A percentile compares a stretch with the other conserved stretches of the same genome.
Conservation (phyloP, 805 yeast genomes). For the Scheffersomyces spartinae region DNA sequence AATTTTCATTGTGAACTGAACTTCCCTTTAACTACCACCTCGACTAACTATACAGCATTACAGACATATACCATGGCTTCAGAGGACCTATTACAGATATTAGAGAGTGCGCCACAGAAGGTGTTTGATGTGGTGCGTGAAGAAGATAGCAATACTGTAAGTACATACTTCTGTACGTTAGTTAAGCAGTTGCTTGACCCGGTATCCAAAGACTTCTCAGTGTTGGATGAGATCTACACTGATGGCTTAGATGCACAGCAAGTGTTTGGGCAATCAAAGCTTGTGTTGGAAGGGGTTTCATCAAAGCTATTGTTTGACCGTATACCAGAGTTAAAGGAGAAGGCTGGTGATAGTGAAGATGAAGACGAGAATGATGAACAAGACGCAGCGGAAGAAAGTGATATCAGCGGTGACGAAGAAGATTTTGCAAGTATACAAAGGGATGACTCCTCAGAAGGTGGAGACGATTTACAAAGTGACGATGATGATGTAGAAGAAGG, state of each 20-base stretch:
- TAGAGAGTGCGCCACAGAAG: slow-evolving; percentile 13
- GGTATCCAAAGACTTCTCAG: slow-evolving; percentile 40
- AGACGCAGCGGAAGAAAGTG: slow-evolving; percentile 11
- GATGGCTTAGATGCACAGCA: slow-evolving; percentile 87
- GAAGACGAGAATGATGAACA: slow-evolving; percentile 9
- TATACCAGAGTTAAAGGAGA: slow-evolving; percentile 39
- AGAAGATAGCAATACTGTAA: slow-evolving; percentile 4
- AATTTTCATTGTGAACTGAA: too few species aligned
- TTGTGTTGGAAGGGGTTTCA: slow-evolving; percentile 70
- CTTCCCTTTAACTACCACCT: too few species aligned
- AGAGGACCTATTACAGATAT: slow-evolving; percentile 10
- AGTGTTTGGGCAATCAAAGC: slow-evolving; percentile 86
- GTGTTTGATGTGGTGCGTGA: slow-evolving; percentile 10
- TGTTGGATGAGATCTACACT: slow-evolving; percentile 68
- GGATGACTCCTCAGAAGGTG: slow-evolving; percentile 7
- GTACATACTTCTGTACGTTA: slow-evolving; percentile 15
- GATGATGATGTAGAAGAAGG: slow-evolving; percentile 9
- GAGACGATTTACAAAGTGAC: slow-evolving; percentile 13
- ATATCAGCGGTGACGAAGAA: slow-evolving; percentile 7
- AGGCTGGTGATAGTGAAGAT: slow-evolving; percentile 11
- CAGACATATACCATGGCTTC: slow-evolving; percentile 1
- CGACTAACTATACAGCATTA: too few species aligned
- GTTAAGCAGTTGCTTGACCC: slow-evolving; percentile 50
- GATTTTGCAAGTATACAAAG: slow-evolving; percentile 4
- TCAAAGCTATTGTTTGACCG: slow-evolving; percentile 47